Conservation (phyloP, 2,329 filamentous ascomycete genomes). For the Cladophialophora bantiana region DNA sequence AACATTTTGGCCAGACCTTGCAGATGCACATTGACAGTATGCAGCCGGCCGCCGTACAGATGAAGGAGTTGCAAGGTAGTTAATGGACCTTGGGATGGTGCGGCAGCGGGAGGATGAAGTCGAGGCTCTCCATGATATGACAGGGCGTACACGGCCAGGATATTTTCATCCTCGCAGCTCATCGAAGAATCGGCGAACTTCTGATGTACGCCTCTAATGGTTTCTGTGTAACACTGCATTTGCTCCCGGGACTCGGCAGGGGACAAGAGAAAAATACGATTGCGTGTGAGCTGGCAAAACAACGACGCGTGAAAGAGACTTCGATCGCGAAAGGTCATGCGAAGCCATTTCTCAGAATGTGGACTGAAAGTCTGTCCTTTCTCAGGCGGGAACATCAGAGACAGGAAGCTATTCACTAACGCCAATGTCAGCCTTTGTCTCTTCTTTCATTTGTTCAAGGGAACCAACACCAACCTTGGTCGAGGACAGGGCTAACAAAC, state of each 20-base stretch:
- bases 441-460: background rate
- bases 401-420: slow-evolving; percentile 29
- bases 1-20: slow-evolving; percentile 47
- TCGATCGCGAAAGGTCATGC: slow-evolving; percentile 32
- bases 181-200: slow-evolving; percentile 45
- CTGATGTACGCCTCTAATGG: slow-evolving; percentile 47
- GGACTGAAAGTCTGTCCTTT: slow-evolving; percentile 25
- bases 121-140: slow-evolving; percentile 44
- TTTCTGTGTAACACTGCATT: slow-evolving; percentile 42
- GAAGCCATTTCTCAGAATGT: slow-evolving; percentile 31
- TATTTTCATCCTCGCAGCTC: slow-evolving; percentile 46
- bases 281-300: slow-evolving; percentile 36
- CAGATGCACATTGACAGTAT: slow-evolving; percentile 47
- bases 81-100: slow-evolving; percentile 47
- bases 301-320: slow-evolving; percentile 36
- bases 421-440: background rate
- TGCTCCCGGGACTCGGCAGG: slow-evolving; percentile 27
- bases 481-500: slow-evolving; percentile 31
- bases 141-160: slow-evolving; percentile 49
- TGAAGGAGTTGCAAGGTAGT: slow-evolving; percentile 48
- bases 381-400: slow-evolving; percentile 33
- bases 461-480: slow-evolving; percentile 26
- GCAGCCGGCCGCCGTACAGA: slow-evolving; percentile 46
- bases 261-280: slow-evolving; percentile 25
- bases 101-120: slow-evolving; percentile 28